phyloP scores from a whole-genome alignment of 306 rosid genomes.

The Trifolium subterraneum region DNA sequence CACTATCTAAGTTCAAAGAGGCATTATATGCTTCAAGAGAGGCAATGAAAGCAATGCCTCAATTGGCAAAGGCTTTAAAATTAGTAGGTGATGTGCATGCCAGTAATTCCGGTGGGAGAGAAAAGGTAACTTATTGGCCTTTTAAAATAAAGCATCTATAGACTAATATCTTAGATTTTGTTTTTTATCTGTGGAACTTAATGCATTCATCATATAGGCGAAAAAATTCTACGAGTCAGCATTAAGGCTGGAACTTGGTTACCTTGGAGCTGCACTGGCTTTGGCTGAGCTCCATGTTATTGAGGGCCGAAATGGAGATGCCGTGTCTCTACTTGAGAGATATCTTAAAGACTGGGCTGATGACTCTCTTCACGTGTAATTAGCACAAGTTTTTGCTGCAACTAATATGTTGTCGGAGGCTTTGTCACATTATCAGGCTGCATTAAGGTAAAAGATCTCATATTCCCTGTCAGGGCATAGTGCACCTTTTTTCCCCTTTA shows the following conservation, averaged over 20 bases:
- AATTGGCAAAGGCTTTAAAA: slow-evolving; percentile 96
- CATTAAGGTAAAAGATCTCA: slow-evolving; percentile 71
- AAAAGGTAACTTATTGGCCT: slow-evolving; percentile 67
- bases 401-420: slow-evolving; percentile 96
- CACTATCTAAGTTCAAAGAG: slow-evolving; percentile 87
- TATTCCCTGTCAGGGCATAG: slow-evolving; percentile 17
- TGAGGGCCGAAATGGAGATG: slow-evolving; percentile 96
- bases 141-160: slow-evolving; percentile 30
- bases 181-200: slow-evolving; percentile 38
- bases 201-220: slow-evolving; percentile 63
- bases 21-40: slow-evolving; percentile 97
- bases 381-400: slow-evolving; percentile 95
- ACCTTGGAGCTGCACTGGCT: slow-evolving; percentile 98
- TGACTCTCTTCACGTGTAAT: slow-evolving; percentile 96
- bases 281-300: slow-evolving; percentile 97
- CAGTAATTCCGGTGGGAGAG: slow-evolving; percentile 90
- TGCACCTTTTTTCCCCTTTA: slow-evolving; percentile 16
- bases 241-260: slow-evolving; percentile 96
- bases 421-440: slow-evolving; percentile 94
- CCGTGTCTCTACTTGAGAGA: slow-evolving; percentile 88
- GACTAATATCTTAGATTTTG: slow-evolving; percentile 12
- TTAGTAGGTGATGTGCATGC: slow-evolving; percentile 98
- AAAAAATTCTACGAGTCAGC: slow-evolving; percentile 98
- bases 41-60: slow-evolving; percentile 99
- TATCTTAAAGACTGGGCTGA: slow-evolving; percentile 99